These are phyloP conservation scores for Cytidiella melzeri DNA, from an alignment of 768 basidiomycete genomes.

Conservation along the genomic window DNA sequence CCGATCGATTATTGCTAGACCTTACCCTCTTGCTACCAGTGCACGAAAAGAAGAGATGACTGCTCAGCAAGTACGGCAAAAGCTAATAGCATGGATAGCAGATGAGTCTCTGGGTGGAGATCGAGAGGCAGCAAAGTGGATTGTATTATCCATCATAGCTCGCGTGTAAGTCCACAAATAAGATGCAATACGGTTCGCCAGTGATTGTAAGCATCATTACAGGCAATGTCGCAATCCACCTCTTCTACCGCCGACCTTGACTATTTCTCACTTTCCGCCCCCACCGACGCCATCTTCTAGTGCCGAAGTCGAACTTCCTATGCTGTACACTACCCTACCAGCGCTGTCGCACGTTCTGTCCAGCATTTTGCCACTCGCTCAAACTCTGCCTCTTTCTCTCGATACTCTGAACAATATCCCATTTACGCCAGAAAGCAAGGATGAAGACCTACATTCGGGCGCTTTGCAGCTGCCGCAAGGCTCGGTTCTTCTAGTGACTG, in stretches of 20 bases:
- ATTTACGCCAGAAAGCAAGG: conserved; percentile 62
- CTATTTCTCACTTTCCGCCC: conserved; percentile 56
- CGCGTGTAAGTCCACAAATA: conserved; percentile 47
- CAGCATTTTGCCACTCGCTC: conserved; percentile 51
- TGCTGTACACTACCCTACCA: conserved; percentile 26
- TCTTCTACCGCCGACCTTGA: conserved; percentile 61
- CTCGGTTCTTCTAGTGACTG: conserved; percentile 55
- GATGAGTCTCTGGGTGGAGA: conserved; percentile 65
- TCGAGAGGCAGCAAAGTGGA: conserved; percentile 65
- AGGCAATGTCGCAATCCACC: conserved; percentile 66
- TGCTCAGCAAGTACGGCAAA: conserved; percentile 34
- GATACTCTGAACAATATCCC: conserved; percentile 48
- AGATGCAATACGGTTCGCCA: neutral
- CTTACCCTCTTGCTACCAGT: conserved; percentile 32
- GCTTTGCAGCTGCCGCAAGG: conserved; percentile 66
- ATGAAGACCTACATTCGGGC: conserved; percentile 70
- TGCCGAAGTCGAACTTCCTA: neutral
- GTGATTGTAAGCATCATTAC: conserved; percentile 6
- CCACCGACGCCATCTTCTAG: conserved; percentile 15
- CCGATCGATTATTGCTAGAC: conserved; percentile 33
- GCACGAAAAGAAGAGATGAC: neutral
- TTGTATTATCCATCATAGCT: conserved; percentile 53
- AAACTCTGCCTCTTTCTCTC: conserved; percentile 55
- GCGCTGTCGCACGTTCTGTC: conserved; percentile 49
- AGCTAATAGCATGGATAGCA: conserved; percentile 71